Base-by-base conservation (phyloP, 768 basidiomycete genomes). In the Mycena haematopus region DNA sequence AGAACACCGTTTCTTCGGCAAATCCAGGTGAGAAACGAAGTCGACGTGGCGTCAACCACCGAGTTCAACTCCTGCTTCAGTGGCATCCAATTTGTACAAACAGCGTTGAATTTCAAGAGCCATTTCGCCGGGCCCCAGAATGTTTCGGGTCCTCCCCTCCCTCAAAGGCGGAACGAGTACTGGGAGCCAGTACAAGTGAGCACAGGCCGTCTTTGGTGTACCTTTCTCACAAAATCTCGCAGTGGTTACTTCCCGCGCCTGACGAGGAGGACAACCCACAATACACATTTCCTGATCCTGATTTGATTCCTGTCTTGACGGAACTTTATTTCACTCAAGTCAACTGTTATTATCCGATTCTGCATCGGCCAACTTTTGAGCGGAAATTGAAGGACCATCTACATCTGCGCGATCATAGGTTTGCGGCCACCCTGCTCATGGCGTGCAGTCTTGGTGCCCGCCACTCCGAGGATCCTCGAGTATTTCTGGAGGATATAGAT, bases 281-380 rank as follows among this genome's bases (percentile, higher is more conserved):
- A 9, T 85, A 82, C 63, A 60, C 52, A 24, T 89, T 83, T 56
- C 88, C 88, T 0, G 80, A 83, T 0, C 65, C 74, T 2, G 86
- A 87, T 52, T 77, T 95, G 15, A 77, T 85, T 6, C 55, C 68
- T 0, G 62, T 65, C 0, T 81, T 96, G n/a, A 76, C 92, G 51
- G 79, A 88, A 42, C 72, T 81, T 17, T 60, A 60, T 17, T 60
- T 95, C 71, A 66, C 62, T 0, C 65, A 84, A 29, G 65, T 82
- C 63, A 89, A 93, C 67, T 63, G 70, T 3, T 79, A 84, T 52
- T 71, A 82, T 4, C 92, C 93, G 0, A 75, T 95, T 10, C 76
- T 96, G 4, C 93, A 95, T 70, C 82, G 86, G 0, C 86, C 87
- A 0, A 85, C 84, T 15, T 94, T 95, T 63, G 82, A 88, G 51